A percentile compares a stretch with the other conserved stretches of the same genome.
These are phyloP conservation scores for Amanita jacksonii DNA, from an alignment of 768 basidiomycete genomes.

Conservation along the genomic window DNA sequence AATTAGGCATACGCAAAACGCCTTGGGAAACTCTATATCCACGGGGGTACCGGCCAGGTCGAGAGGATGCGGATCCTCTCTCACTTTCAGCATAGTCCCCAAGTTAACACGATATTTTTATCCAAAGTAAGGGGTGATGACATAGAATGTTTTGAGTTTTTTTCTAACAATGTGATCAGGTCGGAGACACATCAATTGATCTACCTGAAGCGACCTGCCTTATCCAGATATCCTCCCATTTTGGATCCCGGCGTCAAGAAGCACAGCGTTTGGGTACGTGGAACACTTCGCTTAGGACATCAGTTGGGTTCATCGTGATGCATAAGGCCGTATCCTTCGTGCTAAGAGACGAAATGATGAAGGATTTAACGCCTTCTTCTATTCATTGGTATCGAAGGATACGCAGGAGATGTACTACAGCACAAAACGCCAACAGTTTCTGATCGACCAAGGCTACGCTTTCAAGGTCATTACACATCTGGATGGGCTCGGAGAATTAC, in stretches of 20 bases:
- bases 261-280: conserved; percentile 81
- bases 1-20: conserved; percentile 86
- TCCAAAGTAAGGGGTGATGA: conserved; percentile 53
- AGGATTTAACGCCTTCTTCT: conserved; percentile 99
- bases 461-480: conserved; percentile 99
- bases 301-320: conserved; percentile 8
- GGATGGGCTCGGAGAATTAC: conserved; percentile 79
- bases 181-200: conserved; percentile 98
- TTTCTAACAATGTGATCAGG: conserved; percentile 40
- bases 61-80: conserved; percentile 94
- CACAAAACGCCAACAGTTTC: conserved; percentile 96
- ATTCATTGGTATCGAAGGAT: conserved; percentile 97
- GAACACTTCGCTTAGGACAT: conserved; percentile 5
- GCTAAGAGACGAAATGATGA: conserved; percentile 98
- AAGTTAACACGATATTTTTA: conserved; percentile 96
- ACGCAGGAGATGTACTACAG: conserved; percentile 99
- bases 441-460: conserved; percentile 98
- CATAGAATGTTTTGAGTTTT: background rate
- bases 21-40: conserved; percentile 89
- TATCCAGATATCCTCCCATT: conserved; percentile 99
- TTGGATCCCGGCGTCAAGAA: conserved; percentile 96
- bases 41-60: conserved; percentile 89
- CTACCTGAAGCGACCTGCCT: conserved; percentile 98
- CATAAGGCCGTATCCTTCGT: conserved; percentile 82
- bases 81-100: conserved; percentile 90